A percentile compares a stretch with the other conserved stretches of the same genome.
Evolutionary conservation across 345 rosid genomes (phyloP).

Genomic region (Gossypium herbaceum): DNA sequence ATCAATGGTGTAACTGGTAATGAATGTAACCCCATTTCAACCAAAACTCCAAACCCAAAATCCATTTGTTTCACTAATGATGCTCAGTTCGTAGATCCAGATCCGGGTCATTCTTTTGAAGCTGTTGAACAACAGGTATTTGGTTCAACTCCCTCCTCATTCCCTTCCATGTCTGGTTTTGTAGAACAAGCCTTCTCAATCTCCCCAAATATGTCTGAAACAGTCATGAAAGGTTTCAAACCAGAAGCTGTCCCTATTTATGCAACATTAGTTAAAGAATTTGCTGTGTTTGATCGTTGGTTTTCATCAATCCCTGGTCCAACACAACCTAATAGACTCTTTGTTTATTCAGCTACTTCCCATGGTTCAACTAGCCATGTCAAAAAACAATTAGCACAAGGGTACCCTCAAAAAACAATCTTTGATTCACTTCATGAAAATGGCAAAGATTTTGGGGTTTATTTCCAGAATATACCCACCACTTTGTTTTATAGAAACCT

Average conservation of each 20-base stretch:
- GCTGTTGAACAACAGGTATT: slow-evolving; percentile 78
- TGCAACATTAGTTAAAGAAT: slow-evolving; percentile 58
- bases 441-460: slow-evolving; percentile 60
- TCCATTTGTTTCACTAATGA: slow-evolving; percentile 77
- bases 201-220: slow-evolving; percentile 64
- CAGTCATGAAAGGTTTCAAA: slow-evolving; percentile 80
- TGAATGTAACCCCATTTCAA: slow-evolving; percentile 78
- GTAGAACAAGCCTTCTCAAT: slow-evolving; percentile 78
- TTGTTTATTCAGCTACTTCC: slow-evolving; percentile 87
- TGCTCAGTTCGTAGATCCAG: slow-evolving; percentile 91
- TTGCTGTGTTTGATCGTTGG: slow-evolving; percentile 89
- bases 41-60: slow-evolving; percentile 30
- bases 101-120: slow-evolving; percentile 97
- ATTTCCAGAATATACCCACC: slow-evolving; percentile 75
- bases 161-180: slow-evolving; percentile 91
- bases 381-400: slow-evolving; percentile 63
- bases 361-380: slow-evolving; percentile 93
- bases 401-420: slow-evolving; percentile 92
- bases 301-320: slow-evolving; percentile 97
- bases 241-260: slow-evolving; percentile 74
- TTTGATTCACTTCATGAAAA: slow-evolving; percentile 81
- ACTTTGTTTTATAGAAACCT: slow-evolving; percentile 80
- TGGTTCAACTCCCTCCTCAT: slow-evolving; percentile 48
- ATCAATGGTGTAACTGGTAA: slow-evolving; percentile 82
- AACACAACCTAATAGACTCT: slow-evolving; percentile 89